Conservation (phyloP, 2,329 filamentous ascomycete genomes). For the Xylariales sp. region DNA sequence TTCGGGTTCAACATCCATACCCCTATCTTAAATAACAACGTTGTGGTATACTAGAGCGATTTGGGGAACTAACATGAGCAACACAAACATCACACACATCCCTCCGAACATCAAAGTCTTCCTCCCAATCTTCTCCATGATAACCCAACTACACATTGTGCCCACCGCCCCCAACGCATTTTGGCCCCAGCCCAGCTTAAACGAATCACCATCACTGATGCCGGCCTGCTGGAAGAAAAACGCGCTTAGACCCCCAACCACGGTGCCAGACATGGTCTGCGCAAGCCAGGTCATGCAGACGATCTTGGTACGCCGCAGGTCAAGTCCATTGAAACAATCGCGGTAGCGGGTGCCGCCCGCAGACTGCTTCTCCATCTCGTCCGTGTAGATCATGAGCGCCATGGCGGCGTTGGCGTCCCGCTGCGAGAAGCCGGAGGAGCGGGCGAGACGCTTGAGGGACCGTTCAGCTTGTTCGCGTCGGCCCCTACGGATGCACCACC, state of each 20-base stretch:
- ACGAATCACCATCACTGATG: slow-evolving; percentile 25
- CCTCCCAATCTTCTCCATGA: slow-evolving; percentile 33
- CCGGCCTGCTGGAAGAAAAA: slow-evolving; percentile 33
- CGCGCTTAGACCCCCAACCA: slow-evolving; percentile 28
- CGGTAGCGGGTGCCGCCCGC: slow-evolving; percentile 36
- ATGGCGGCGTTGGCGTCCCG: slow-evolving; percentile 29
- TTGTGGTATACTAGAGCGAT: slow-evolving; percentile 22
- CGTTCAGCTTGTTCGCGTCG: slow-evolving; percentile 30
- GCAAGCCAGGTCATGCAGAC: slow-evolving; percentile 32
- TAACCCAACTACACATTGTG: slow-evolving; percentile 36
- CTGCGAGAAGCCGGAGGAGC: slow-evolving; percentile 25
- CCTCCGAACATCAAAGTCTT: slow-evolving; percentile 35
- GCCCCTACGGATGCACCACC: slow-evolving; percentile 38
- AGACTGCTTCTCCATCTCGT: slow-evolving; percentile 36
- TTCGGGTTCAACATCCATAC: background rate
- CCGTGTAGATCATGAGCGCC: slow-evolving; percentile 41
- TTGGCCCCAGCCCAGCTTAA: slow-evolving; percentile 30
- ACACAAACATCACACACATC: slow-evolving; percentile 32
- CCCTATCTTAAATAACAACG: background rate
- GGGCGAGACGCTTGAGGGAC: slow-evolving; percentile 30
- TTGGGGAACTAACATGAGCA: slow-evolving; percentile 31
- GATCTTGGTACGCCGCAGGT: slow-evolving; percentile 41
- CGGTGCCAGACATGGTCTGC: slow-evolving; percentile 26
- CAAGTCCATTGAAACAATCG: slow-evolving; percentile 42
- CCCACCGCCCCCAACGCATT: slow-evolving; percentile 35